Percentiles rank a stretch among this genome's conserved stretches.
phyloP scores from a whole-genome alignment of 1,284 basidiomycete species.

The Cutaneotrichosporon dermatis region DNA sequence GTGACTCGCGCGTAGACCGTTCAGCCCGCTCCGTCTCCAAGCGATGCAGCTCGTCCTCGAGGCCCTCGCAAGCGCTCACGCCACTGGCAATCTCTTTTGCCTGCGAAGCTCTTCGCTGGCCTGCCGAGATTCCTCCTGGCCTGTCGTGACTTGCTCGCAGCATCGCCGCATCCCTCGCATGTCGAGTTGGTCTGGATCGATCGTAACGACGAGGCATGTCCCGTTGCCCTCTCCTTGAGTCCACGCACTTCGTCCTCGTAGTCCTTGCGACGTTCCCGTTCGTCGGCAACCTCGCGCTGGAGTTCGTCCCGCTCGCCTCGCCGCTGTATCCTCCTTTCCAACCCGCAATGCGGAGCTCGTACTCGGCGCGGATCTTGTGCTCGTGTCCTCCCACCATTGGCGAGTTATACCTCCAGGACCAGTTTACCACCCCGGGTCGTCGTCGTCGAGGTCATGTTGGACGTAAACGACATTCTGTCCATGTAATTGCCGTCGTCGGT shows the following conservation, averaged over 20 bases:
- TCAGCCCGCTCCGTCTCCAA: constrained; percentile 34
- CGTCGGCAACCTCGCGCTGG: constrained; percentile 27
- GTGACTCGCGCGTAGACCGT: constrained; percentile 8
- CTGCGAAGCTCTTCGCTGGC: constrained; percentile 48
- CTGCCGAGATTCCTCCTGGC: too few species aligned
- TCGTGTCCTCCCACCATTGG: constrained; percentile 56
- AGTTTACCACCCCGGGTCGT: neutral
- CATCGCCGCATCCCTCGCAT: constrained; percentile 35
- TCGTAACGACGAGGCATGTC: constrained; percentile 62
- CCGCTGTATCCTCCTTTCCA: constrained; percentile 37
- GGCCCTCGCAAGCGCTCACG: constrained; percentile 66
- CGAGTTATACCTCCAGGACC: too few species aligned
- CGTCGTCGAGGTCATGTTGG: constrained; percentile 28
- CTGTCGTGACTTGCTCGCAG: too few species aligned
- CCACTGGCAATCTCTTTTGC: constrained; percentile 66
- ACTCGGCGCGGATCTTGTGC: constrained; percentile 74
- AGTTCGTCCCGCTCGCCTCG: constrained; percentile 45
- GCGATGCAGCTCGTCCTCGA: constrained; percentile 61
- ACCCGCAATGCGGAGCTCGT: constrained; percentile 86
- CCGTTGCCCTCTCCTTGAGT: constrained; percentile 59
- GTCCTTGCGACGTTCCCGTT: constrained; percentile 34
- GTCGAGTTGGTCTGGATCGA: constrained; percentile 62
- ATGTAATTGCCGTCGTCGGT: constrained; percentile 27
- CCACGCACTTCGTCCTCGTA: constrained; percentile 48
- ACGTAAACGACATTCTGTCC: constrained; percentile 42